Evolutionary conservation across 1,139 yeast species (phyloP), one percentile per base, ranked within the genome.

Genomic region (Fermentozyma sake): DNA sequence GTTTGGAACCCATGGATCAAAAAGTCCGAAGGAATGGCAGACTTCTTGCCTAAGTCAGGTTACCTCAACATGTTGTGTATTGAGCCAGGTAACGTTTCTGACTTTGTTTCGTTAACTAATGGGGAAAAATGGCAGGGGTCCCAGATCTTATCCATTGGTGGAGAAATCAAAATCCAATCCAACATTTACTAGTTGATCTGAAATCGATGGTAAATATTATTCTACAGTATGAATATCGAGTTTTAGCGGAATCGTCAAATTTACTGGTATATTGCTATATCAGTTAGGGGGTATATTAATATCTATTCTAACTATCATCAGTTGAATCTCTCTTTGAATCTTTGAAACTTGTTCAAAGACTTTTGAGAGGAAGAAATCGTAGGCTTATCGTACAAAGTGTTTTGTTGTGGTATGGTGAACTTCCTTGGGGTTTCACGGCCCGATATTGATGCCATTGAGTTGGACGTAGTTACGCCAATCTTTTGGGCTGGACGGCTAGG

Each of bases 1-100:
- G 96, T 91, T 30, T 91, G 98, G 98, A 91, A 91, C 55, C 98
- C 98, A 14, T 91, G 97, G 98, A 66, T 73, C 42, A 73, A 80
- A 30, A 84, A 83, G 53, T 76, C 93, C 13, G 67, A 61, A 16
- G 80, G 81, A 2, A 83, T 91, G 89, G 79, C 66, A 19, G 98
- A 91, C 56, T 91, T 89, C 51, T 72, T 68, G 44, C 98, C 98
- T 29, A 86, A 84, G 50, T 54, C 61, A 29, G 97, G 96, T 4
- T 91, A 69, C 62, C 69, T 78, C 42, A 67, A 79, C 27, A 89
- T 91, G 97, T 73, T 91, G 34, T 91, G 98, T 59, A 74, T 91
- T 31, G 98, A 91, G 57, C 93, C 96, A 3, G 98, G 98, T 20
- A 70, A 79, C 41, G 97, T 91, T 23, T 69, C 75, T 33, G 76